Conservation (phyloP, 2,329 filamentous ascomycete genomes). For the Claviceps maximensis region DNA sequence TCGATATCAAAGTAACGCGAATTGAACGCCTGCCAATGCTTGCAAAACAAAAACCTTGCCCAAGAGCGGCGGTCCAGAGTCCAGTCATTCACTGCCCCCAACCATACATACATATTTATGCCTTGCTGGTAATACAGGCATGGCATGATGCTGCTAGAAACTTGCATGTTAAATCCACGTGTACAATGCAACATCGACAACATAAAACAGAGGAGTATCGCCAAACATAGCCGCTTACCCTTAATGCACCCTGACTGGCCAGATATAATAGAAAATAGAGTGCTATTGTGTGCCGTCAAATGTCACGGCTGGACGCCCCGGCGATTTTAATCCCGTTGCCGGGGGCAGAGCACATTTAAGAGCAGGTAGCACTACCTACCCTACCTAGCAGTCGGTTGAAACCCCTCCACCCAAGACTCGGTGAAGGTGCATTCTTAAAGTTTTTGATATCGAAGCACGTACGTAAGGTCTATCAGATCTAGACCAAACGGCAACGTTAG, state of each 20-base stretch:
- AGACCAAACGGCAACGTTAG: too few species aligned
- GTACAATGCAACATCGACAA: neutral
- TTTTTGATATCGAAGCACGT: neutral
- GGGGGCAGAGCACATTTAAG: neutral
- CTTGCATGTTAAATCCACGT: neutral
- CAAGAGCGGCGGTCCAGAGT: neutral
- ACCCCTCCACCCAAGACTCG: neutral
- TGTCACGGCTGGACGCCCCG: neutral
- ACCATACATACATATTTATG: neutral
- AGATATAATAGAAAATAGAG: neutral
- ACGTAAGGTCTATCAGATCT: too few species aligned
- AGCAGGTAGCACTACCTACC: neutral
- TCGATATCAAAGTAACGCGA: neutral
- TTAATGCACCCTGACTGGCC: neutral
- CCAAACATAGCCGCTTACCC: neutral
- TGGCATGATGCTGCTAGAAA: neutral
- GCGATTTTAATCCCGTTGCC: neutral
- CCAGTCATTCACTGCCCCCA: neutral
- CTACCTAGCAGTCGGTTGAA: neutral
- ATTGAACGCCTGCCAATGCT: neutral
- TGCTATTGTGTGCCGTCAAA: neutral
- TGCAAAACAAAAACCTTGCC: neutral
- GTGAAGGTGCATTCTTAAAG: neutral
- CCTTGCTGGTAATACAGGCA: neutral
- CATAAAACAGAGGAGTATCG: neutral